These are phyloP conservation scores for Gonapodya prolifera DNA, from an alignment of 192 early-diverging fungal species.

Conservation along the genomic window DNA sequence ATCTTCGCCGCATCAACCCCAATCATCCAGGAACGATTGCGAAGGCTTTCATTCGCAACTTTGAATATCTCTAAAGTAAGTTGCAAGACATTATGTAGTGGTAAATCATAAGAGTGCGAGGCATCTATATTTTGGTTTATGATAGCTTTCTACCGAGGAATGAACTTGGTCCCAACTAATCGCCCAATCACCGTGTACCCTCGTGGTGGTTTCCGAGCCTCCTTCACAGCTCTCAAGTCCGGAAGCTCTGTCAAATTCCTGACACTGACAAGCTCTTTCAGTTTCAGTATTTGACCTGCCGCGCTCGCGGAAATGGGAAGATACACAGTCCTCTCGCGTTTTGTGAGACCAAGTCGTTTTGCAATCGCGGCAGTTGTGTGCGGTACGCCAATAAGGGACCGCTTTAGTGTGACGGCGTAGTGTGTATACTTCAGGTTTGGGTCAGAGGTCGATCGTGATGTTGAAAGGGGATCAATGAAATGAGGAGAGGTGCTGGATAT, in stretches of 20 bases:
- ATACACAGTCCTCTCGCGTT: conserved; percentile 26
- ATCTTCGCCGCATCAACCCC: too few relatives aligned
- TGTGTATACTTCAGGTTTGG: conserved; percentile 16
- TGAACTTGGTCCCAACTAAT: neutral
- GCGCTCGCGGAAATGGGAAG: conserved; percentile 26
- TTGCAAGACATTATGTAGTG: neutral
- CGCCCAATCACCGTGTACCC: neutral
- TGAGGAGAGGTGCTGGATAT: too few relatives aligned
- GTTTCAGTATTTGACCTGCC: conserved; percentile 33
- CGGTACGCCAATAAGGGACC: conserved; percentile 31
- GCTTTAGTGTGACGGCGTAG: conserved; percentile 30
- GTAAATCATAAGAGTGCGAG: too few relatives aligned
- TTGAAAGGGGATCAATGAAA: neutral
- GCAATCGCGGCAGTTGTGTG: conserved; percentile 16
- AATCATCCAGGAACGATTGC: too few relatives aligned
- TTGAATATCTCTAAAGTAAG: too few relatives aligned
- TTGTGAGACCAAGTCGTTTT: conserved; percentile 19
- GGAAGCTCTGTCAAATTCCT: conserved; percentile 23
- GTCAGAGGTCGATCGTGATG: neutral
- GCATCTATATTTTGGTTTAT: too few relatives aligned
- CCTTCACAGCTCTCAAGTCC: conserved; percentile 14
- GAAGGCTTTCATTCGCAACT: too few relatives aligned
- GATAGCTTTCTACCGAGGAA: too few relatives aligned
- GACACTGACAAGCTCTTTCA: conserved; percentile 35
- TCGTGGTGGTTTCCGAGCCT: neutral